Evolutionary conservation across 805 yeast species (phyloP).

Genomic region (Cyberlindnera japonica): DNA sequence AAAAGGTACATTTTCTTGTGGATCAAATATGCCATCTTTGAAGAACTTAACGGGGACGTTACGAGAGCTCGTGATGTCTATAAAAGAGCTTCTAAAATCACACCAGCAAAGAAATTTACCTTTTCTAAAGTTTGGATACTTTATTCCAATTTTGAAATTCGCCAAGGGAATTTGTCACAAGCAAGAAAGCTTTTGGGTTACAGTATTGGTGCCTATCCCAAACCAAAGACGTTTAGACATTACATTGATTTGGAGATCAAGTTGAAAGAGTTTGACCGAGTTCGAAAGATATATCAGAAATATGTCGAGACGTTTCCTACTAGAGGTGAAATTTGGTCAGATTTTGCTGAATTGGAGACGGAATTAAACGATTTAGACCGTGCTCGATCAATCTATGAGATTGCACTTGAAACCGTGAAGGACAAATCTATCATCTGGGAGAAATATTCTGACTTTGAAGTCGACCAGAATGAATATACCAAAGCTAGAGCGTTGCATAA

Average conservation of each 20-base stretch:
- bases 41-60: slow-evolving; percentile 48
- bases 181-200: slow-evolving; percentile 73
- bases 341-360: slow-evolving; percentile 66
- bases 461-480: slow-evolving; percentile 55
- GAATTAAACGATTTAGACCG: slow-evolving; percentile 66
- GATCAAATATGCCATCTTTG: slow-evolving; percentile 60
- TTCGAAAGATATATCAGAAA: slow-evolving; percentile 66
- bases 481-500: slow-evolving; percentile 52
- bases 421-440: slow-evolving; percentile 29
- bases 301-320: slow-evolving; percentile 49
- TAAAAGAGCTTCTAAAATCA: slow-evolving; percentile 38
- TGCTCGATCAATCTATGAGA: slow-evolving; percentile 55
- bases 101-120: slow-evolving; percentile 64
- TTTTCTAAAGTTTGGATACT: slow-evolving; percentile 73
- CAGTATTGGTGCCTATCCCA: slow-evolving; percentile 66
- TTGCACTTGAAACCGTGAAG: slow-evolving; percentile 38
- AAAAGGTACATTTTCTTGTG: slow-evolving; percentile 65
- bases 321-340: slow-evolving; percentile 48
- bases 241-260: slow-evolving; percentile 67
- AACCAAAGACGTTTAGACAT: slow-evolving; percentile 50
- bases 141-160: slow-evolving; percentile 67
- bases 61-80: slow-evolving; percentile 49
- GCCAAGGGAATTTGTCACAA: slow-evolving; percentile 46
- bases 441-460: slow-evolving; percentile 52
- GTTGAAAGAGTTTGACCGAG: slow-evolving; percentile 78